These are phyloP conservation scores for Beauveria medogensis DNA, from an alignment of 2,329 filamentous ascomycete genomes.

Conservation along the genomic window DNA sequence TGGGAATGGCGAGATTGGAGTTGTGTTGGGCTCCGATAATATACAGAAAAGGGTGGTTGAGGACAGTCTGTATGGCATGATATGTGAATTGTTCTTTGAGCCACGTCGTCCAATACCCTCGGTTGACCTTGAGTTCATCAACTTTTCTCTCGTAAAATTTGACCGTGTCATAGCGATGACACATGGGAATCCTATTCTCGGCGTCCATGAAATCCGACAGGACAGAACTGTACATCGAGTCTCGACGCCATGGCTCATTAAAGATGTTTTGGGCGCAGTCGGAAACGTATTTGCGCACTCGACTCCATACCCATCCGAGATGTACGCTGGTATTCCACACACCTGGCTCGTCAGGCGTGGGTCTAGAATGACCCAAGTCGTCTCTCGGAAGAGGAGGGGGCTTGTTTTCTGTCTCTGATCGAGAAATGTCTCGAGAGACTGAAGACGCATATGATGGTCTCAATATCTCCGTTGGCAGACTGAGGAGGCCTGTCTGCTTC, in stretches of 20 bases:
- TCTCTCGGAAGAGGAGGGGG: slow-evolving; percentile 36
- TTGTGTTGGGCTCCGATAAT: slow-evolving; percentile 44
- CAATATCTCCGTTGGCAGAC: slow-evolving; percentile 32
- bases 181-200: slow-evolving; percentile 40
- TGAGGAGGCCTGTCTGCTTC: slow-evolving; percentile 35
- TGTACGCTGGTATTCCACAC: slow-evolving; percentile 43
- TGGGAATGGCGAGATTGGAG: slow-evolving; percentile 42
- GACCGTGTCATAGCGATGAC: slow-evolving; percentile 43
- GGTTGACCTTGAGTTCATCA: slow-evolving; percentile 35
- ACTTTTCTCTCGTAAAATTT: slow-evolving; percentile 42
- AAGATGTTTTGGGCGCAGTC: slow-evolving; percentile 39
- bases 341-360: slow-evolving; percentile 31
- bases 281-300: slow-evolving; percentile 36
- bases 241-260: slow-evolving; percentile 42
- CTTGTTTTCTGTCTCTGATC: slow-evolving; percentile 21
- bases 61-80: slow-evolving; percentile 40
- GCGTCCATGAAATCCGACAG: slow-evolving; percentile 43
- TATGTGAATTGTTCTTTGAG: slow-evolving; percentile 46
- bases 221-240: slow-evolving; percentile 43
- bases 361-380: slow-evolving; percentile 30
- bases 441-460: slow-evolving; percentile 24
- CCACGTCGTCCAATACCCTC: slow-evolving; percentile 44
- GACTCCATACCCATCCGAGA: slow-evolving; percentile 44
- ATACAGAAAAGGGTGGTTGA: slow-evolving; percentile 47
- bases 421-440: slow-evolving; percentile 16